Conservation (phyloP, 1,139 yeast species). For the Pichia sp. region DNA sequence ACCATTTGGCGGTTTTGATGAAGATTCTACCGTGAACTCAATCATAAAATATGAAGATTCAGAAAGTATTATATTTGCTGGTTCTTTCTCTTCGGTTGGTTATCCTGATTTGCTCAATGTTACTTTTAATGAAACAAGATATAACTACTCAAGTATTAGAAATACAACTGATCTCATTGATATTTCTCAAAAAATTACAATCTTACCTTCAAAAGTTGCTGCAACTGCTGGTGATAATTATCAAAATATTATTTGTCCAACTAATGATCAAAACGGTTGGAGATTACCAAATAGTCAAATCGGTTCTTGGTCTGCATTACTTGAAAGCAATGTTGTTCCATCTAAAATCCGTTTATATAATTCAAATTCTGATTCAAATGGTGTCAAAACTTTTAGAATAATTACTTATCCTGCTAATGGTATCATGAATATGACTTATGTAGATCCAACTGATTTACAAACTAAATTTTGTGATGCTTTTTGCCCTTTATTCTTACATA, state of each 20-base stretch:
- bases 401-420: slow-evolving; percentile 77
- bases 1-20: slow-evolving; percentile 75
- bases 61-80: slow-evolving; percentile 69
- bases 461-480: slow-evolving; percentile 71
- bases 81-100: slow-evolving; percentile 62
- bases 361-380: slow-evolving; percentile 44
- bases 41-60: slow-evolving; percentile 45
- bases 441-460: slow-evolving; percentile 62
- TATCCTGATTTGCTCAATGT: slow-evolving; percentile 40
- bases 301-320: slow-evolving; percentile 63
- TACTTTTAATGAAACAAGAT: slow-evolving; percentile 25
- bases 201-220: slow-evolving; percentile 8
- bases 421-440: slow-evolving; percentile 84
- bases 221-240: slow-evolving; percentile 27
- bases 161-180: slow-evolving; percentile 21
- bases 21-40: slow-evolving; percentile 55
- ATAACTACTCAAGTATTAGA: slow-evolving; percentile 18
- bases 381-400: slow-evolving; percentile 64
- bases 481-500: slow-evolving; percentile 57
- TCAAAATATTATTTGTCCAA: slow-evolving; percentile 56
- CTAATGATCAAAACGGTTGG: slow-evolving; percentile 44
- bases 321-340: slow-evolving; percentile 58
- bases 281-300: slow-evolving; percentile 42
- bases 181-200: slow-evolving; percentile 17
- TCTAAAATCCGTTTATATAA: slow-evolving; percentile 70